A percentile compares a stretch with the other conserved stretches of the same genome.
These are phyloP conservation scores for Alternaria sp. DNA, from an alignment of 2,329 filamentous ascomycete genomes.

Conservation along the genomic window DNA sequence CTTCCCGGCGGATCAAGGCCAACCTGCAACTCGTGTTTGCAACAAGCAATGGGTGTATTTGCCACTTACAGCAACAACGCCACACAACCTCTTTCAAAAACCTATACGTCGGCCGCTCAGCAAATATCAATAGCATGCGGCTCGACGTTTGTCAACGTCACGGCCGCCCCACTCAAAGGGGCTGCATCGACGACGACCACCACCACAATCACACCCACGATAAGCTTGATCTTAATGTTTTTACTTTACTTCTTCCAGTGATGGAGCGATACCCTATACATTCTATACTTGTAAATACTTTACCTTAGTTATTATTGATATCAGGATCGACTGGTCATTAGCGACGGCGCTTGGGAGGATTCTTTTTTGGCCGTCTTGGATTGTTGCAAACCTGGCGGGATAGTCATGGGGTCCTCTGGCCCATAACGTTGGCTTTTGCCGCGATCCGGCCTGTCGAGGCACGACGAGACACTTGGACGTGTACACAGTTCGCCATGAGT, in stretches of 20 bases:
- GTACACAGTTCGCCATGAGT: not conserved
- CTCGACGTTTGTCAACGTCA: slow-evolving; percentile 59
- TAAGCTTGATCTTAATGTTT: slow-evolving; percentile 45
- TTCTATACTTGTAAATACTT: slow-evolving; percentile 31
- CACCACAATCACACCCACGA: slow-evolving; percentile 34
- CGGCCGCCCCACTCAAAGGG: slow-evolving; percentile 51
- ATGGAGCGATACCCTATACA: slow-evolving; percentile 16
- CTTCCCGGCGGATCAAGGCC: slow-evolving; percentile 73
- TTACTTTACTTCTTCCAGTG: slow-evolving; percentile 42
- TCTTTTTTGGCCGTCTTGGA: slow-evolving; percentile 5
- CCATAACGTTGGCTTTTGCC: slow-evolving; percentile 8
- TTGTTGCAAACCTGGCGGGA: slow-evolving; percentile 9
- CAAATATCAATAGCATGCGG: slow-evolving; percentile 73
- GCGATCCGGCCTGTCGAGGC: not conserved
- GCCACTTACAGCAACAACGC: slow-evolving; percentile 70
- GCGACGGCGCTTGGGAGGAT: slow-evolving; percentile 43
- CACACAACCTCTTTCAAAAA: slow-evolving; percentile 68
- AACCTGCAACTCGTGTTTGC: slow-evolving; percentile 76
- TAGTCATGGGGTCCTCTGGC: slow-evolving; percentile 10
- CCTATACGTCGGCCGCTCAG: slow-evolving; percentile 74
- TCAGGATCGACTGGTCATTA: slow-evolving; percentile 37
- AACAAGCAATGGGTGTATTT: slow-evolving; percentile 83
- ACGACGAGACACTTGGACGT: not conserved
- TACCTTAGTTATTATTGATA: slow-evolving; percentile 19
- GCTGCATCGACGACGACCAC: slow-evolving; percentile 30